These are phyloP conservation scores for Peronospora belbahrii DNA, from an alignment of 352 stramenopile genomes.

Conservation along the genomic window DNA sequence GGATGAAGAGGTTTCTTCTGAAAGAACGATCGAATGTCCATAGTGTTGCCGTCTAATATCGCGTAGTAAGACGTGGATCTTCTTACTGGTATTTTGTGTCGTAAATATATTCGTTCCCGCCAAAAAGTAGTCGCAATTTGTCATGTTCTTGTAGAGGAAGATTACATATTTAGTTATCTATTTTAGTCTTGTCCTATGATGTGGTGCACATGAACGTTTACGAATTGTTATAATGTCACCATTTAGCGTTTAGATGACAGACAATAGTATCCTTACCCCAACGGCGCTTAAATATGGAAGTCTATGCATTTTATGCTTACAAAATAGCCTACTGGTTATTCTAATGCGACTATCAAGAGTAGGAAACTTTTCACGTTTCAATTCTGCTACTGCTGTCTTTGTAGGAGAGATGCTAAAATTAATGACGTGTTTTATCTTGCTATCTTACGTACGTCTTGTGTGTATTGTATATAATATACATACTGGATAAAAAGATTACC, in stretches of 20 bases:
- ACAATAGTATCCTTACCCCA: constrained; percentile 22
- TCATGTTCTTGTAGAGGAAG: constrained; percentile 12
- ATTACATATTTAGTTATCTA: neutral
- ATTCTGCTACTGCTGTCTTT: constrained; percentile 66
- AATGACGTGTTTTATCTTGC: constrained; percentile 35
- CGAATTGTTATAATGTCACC: neutral
- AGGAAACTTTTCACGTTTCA: constrained; percentile 61
- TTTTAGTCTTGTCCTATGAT: neutral
- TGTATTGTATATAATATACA: neutral
- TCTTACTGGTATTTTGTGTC: constrained; percentile 5
- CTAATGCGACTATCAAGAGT: constrained; percentile 79
- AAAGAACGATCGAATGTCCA: constrained; percentile 87
- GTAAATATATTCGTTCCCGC: too few relatives aligned
- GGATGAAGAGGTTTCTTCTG: constrained; percentile 30
- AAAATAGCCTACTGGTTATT: constrained; percentile 70
- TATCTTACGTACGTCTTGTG: constrained; percentile 27
- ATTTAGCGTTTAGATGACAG: too few relatives aligned
- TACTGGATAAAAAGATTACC: too few relatives aligned
- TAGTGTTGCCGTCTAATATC: neutral
- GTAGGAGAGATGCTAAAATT: constrained; percentile 70
- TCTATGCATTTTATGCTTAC: constrained; percentile 68
- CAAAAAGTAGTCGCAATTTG: constrained; percentile 4
- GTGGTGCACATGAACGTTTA: constrained; percentile 3
- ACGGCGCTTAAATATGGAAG: constrained; percentile 70
- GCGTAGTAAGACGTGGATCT: constrained; percentile 8